phyloP scores from a whole-genome alignment of 2,329 filamentous ascomycete species.

The Epicoccum sorghinum region DNA sequence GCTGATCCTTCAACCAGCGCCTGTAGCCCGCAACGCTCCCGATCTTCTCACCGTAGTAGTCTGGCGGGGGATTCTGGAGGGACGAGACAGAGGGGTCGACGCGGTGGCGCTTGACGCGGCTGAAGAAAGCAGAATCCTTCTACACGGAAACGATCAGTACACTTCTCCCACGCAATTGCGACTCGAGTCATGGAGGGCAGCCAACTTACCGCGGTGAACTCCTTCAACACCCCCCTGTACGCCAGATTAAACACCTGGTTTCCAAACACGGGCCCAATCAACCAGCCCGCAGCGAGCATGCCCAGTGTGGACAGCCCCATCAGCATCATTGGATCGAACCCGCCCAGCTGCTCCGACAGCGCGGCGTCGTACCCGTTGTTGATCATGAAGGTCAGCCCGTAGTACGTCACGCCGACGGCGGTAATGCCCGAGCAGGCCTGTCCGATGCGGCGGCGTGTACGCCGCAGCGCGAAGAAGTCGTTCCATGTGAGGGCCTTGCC shows the following conservation, averaged over 20 bases:
- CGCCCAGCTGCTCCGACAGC: slow-evolving; percentile 73
- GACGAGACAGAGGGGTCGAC: slow-evolving; percentile 91
- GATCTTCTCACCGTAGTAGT: slow-evolving; percentile 99
- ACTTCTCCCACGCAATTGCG: no score
- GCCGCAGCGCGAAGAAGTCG: slow-evolving; percentile 88
- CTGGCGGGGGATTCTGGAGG: slow-evolving; percentile 89
- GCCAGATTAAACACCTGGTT: slow-evolving; percentile 78
- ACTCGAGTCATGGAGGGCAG: no score
- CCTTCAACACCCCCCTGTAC: slow-evolving; percentile 71
- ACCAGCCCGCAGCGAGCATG: slow-evolving; percentile 83
- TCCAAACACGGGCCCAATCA: slow-evolving; percentile 82
- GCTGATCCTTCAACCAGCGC: slow-evolving; percentile 96
- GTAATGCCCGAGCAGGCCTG: slow-evolving; percentile 75
- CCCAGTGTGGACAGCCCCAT: slow-evolving; percentile 80
- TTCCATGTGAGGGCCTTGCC: slow-evolving; percentile 69
- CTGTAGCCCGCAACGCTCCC: slow-evolving; percentile 89
- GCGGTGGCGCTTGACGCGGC: slow-evolving; percentile 86
- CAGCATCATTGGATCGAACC: slow-evolving; percentile 85
- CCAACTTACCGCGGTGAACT: slow-evolving; percentile 70
- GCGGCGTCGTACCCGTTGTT: slow-evolving; percentile 72
- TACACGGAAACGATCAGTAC: slow-evolving; percentile 38
- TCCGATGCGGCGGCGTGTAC: slow-evolving; percentile 82
- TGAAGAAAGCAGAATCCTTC: slow-evolving; percentile 95
- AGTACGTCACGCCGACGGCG: slow-evolving; percentile 66
- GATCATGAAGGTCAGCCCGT: slow-evolving; percentile 70